phyloP scores from a whole-genome alignment of 352 stramenopile genomes.

The Phytophthora melonis region DNA sequence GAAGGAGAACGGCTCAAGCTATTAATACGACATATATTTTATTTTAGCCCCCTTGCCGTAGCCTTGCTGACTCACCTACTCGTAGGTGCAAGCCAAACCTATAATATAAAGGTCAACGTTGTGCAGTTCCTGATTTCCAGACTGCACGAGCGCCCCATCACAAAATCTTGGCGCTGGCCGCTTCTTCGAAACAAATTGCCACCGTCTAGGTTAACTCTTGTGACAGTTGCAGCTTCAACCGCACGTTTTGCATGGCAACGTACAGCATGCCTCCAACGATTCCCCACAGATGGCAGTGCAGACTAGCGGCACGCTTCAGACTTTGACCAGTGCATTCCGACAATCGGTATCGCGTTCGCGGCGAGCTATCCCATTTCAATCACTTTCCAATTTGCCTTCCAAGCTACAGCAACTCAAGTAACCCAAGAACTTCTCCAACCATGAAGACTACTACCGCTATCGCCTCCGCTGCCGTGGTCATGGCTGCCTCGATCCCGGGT shows the following conservation, averaged over 20 bases:
- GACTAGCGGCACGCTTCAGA: no score
- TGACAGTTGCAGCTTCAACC: neutral
- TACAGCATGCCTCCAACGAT: neutral
- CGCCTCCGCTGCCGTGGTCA: neutral
- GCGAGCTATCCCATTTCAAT: neutral
- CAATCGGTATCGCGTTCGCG: neutral
- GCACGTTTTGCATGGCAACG: neutral
- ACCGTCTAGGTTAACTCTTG: neutral
- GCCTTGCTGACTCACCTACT: neutral
- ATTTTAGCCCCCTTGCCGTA: neutral
- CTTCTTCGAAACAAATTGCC: neutral
- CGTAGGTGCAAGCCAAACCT: neutral
- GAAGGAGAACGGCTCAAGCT: no score
- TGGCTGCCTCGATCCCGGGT: neutral
- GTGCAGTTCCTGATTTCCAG: neutral
- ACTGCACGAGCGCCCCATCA: neutral
- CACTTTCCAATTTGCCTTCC: slow-evolving; percentile 2
- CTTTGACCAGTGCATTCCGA: neutral
- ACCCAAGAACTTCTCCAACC: neutral
- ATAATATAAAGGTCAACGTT: neutral
- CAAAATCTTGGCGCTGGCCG: neutral
- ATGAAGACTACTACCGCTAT: neutral
- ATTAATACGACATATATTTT: no score
- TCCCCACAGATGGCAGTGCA: no score
- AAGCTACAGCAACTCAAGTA: neutral